phyloP scores from a whole-genome alignment of 495 filamentous ascomycete genomes.

The Aspergillus steynii region DNA sequence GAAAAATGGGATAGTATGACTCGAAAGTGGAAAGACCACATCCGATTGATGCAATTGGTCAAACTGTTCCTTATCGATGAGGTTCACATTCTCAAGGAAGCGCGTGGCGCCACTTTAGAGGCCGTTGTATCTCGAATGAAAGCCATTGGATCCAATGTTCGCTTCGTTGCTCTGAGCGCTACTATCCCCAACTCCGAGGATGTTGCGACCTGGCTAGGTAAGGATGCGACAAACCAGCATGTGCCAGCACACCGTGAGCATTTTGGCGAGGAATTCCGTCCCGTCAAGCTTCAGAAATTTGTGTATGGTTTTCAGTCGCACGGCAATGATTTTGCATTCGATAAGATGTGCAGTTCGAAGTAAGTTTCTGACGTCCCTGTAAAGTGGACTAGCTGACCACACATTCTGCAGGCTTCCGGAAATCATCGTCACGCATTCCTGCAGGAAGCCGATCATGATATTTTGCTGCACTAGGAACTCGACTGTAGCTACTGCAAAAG shows the following conservation, averaged over 20 bases:
- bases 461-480: conserved; percentile 89
- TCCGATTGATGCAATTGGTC: conserved; percentile 77
- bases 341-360: conserved; percentile 75
- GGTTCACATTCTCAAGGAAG: conserved; percentile 91
- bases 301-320: conserved; percentile 72
- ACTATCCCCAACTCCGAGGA: conserved; percentile 93
- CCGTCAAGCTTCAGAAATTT: conserved; percentile 82
- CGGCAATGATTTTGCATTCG: conserved; percentile 84
- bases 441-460: conserved; percentile 84
- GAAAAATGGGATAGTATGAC: conserved; percentile 99
- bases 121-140: conserved; percentile 98
- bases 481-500: conserved; percentile 70
- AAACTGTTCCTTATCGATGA: conserved; percentile 95
- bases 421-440: conserved; percentile 74
- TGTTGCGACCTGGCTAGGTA: conserved; percentile 90
- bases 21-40: conserved; percentile 91
- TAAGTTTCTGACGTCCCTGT: conserved; percentile 27
- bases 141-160: conserved; percentile 78
- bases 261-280: conserved; percentile 92
- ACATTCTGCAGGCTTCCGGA: conserved; percentile 55
- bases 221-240: conserved; percentile 62
- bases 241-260: conserved; percentile 69
- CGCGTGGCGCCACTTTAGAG: conserved; percentile 86
- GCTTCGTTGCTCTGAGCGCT: conserved; percentile 90
- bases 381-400: no score